phyloP scores from a whole-genome alignment of 2,329 filamentous ascomycete genomes.

The Scopulariopsis brevicaulis region DNA sequence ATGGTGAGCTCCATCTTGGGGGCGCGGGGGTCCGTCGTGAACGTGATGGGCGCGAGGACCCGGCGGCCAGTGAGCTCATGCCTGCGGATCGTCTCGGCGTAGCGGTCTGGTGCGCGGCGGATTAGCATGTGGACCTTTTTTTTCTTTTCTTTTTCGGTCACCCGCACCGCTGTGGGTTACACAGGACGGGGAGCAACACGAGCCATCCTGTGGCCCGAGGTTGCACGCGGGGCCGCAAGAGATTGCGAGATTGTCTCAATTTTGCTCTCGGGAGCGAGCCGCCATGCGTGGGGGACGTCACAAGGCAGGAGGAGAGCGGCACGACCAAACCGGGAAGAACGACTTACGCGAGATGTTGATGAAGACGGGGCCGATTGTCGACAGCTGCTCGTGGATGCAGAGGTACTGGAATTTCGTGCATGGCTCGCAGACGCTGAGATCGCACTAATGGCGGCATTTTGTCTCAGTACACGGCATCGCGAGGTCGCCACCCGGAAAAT shows the following conservation, averaged over 20 bases:
- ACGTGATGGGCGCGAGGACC: conserved; percentile 2
- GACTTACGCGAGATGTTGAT: conserved; percentile 3
- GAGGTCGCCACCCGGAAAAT: not conserved
- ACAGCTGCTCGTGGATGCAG: conserved; percentile 11
- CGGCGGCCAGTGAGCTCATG: conserved; percentile 2
- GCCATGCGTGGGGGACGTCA: not conserved
- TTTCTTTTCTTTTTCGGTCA: not conserved
- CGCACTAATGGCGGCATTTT: conserved; percentile 1
- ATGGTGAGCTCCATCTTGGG: conserved; percentile 3
- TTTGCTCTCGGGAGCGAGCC: not conserved
- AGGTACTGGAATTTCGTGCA: conserved; percentile 12
- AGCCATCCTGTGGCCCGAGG: not conserved
- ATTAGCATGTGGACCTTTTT: not conserved
- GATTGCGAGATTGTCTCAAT: not conserved
- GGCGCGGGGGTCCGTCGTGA: conserved; percentile 1
- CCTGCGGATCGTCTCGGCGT: not conserved
- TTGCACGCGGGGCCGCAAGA: not conserved
- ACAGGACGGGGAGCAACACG: not conserved
- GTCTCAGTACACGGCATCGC: not conserved
- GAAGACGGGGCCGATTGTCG: conserved; percentile 4
- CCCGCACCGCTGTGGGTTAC: not conserved
- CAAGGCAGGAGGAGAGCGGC: not conserved
- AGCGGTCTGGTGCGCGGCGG: not conserved
- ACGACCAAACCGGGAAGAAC: not conserved
- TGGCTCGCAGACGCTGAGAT: conserved; percentile 10